Evolutionary conservation across 257 asterid genomes (phyloP), one percentile per base, ranked within the genome.

Genomic region (Euphrasia confusa): DNA sequence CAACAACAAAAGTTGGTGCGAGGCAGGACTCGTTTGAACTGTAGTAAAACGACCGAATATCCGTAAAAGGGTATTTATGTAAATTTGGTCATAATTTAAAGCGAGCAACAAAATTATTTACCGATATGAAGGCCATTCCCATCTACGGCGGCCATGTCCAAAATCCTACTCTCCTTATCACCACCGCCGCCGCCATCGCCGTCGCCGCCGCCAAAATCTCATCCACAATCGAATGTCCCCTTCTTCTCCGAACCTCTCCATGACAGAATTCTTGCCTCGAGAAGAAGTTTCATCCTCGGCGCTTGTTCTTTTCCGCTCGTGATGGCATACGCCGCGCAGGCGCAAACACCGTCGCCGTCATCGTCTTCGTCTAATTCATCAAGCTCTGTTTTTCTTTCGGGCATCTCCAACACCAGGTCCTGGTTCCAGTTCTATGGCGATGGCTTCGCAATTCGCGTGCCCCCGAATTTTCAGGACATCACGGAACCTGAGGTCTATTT

Each of bases 371-470:
- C 24, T 21, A 21, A 21, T 21, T 21, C 24, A 21, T 21, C 24
- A 21, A 50, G 24, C 56, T 15, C 52, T 13, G 72, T 86, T 18
- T 81, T 87, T 71, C 82, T 87, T 17, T 80, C 95, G 7, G 97
- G 90, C 60, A 87, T 93, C 71, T 77, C 81, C 54, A 92, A 80
- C 66, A 89, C 99, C 57, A 89, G 74, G 78, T 83, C 95, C 17
- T 93, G 97, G 99, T 78, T 80, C 79, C 95, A 78, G 70, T 89
- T 81, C 78, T 89, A 77, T 56, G 99, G 97, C 15, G 81, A 81
- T 58, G 99, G 99, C 12, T 93, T 93, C 37, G 75, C 94, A 15
- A 87, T 93, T 74, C 89, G 99, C 1, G 85, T 93, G 33, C 99
- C 97, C 4, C 97, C 99, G 33, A 71, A 81, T 39, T 93, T 93